Evolutionary conservation across 768 basidiomycete species (phyloP), one percentile per base, ranked within the genome.

Genomic region (Boletus rufocinnamomeus): DNA sequence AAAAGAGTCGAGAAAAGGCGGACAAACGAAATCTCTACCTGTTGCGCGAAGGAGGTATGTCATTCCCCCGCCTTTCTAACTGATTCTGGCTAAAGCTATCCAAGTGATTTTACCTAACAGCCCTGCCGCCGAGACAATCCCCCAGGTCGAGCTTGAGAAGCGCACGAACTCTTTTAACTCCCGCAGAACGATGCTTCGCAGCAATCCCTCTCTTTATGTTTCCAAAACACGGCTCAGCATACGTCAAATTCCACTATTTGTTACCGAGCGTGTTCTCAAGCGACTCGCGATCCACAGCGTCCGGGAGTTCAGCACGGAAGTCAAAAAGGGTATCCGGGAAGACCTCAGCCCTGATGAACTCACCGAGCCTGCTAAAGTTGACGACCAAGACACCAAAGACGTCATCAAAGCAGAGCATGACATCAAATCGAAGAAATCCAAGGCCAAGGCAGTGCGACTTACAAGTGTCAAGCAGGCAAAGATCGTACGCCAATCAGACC

Each of bases 21-120:
- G 97, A 99, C 74, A 95, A 96, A 71, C 84, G 96, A 25, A 97
- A 98, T 69, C 85, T 97, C 69, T 98, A 99, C 71, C 84, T 99
- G 58, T 82, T 99, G 64, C 85, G 93, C 14, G 97, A 99, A 83
- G 97, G 97, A 79, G 92, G 95, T 92, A 67, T 64, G 75, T 30
- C 8, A 37, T 51, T 40, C 30, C 56, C 5, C 52, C 50, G 19
- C 27, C 11, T 21, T 37, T 10, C 28, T 21, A 4, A 8, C 27
- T 21, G 3, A 41, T 63, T 7, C 59, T 47, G 53, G 27, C 38
- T 48, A 1, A 51, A 30, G 13, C 13, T n/a, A 9, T 35, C 27
- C 23, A 57, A 98, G 97, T 96, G 46, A 92, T 99, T 63, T 81
- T 97, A 63, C 91, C 95, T 2, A 93, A 91, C 65, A 85, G 89